Percentiles rank a stretch among this genome's conserved stretches.
These are phyloP conservation scores for Vigna angularis DNA, from an alignment of 306 rosid species.

Conservation along the genomic window DNA sequence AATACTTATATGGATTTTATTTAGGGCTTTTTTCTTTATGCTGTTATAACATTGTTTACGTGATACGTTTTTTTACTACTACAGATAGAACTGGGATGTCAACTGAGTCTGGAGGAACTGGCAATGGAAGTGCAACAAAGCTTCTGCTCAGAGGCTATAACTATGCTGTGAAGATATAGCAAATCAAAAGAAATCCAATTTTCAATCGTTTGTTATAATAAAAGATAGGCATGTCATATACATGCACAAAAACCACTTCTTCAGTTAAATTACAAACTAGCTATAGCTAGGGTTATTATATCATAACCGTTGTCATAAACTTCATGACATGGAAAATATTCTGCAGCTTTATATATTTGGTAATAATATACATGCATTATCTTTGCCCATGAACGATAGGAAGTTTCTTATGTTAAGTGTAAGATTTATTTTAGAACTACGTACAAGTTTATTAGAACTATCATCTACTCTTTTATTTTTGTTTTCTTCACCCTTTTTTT, in stretches of 20 bases:
- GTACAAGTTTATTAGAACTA: too few species aligned
- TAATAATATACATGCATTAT: not conserved
- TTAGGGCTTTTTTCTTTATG: not conserved
- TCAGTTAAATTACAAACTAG: not conserved
- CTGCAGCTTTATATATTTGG: not conserved
- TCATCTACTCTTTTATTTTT: too few species aligned
- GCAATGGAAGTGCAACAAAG: constrained; percentile 85
- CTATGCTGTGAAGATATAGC: constrained; percentile 35
- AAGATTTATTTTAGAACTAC: too few species aligned
- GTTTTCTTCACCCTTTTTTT: not conserved
- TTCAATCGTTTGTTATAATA: constrained; percentile 32
- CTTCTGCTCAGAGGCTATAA: constrained; percentile 61
- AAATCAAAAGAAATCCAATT: constrained; percentile 20
- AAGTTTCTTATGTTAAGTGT: too few species aligned
- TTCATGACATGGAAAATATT: constrained; percentile 38
- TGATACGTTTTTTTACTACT: not conserved
- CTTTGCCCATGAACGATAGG: not conserved
- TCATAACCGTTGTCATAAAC: constrained; percentile 41
- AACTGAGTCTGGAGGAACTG: constrained; percentile 87
- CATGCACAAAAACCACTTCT: constrained; percentile 35
- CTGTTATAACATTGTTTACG: not conserved
- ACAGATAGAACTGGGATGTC: constrained; percentile 92
- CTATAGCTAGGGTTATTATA: constrained; percentile 21
- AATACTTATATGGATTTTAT: not conserved
- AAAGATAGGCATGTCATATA: constrained; percentile 31